Evolutionary conservation across 1,284 basidiomycete genomes (phyloP), one percentile per base, ranked within the genome.

Genomic region (Puccinia hordei): DNA sequence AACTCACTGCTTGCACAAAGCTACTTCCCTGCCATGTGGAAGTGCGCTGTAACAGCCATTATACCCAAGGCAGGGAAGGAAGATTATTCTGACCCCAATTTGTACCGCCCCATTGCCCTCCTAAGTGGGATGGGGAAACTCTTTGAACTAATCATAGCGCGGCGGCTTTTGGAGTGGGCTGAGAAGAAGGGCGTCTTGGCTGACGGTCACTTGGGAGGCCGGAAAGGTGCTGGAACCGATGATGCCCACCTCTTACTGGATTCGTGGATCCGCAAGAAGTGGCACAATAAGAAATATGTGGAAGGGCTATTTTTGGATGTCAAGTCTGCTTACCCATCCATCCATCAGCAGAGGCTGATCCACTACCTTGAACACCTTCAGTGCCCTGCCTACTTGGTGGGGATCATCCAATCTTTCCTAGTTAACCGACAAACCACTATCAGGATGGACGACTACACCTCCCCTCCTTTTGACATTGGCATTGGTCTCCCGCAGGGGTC

Each of bases 21-120:
- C n/a, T 17, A 3, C 22, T 76, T 51, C 65, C 75, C 65, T 10
- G 22, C 19, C 12, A 2, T 8, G 0, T 78, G 75, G 63, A 78
- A 69, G 41, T 38, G 9, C 38, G 38, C 38, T 41, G 38, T 41
- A 6, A 41, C 38, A 12, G 38, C 38, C 38, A 41, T 41, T 12
- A 78, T 68, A 2, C 63, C 19, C 30, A 69, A 78, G 38, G 30
- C n/a, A 24, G 65, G 51, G 19, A 68, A 69, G 19, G 30, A 33
- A 0, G 75, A 78, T 33, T 78, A 78, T 44, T 13, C 73, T 41
- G 17, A 63, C 33, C 73, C 73, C 13, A 49, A 19, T 5, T 35
- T 57, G 8, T 75, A 75, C 24, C 10, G 19, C 1, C 73, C 73
- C 22, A 75, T 75, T 24, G 55, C 73, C 12, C 46, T 75, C 6